Conservation (phyloP, 225 moss, liverwort and hornwort species). For the Asterella californica region DNA sequence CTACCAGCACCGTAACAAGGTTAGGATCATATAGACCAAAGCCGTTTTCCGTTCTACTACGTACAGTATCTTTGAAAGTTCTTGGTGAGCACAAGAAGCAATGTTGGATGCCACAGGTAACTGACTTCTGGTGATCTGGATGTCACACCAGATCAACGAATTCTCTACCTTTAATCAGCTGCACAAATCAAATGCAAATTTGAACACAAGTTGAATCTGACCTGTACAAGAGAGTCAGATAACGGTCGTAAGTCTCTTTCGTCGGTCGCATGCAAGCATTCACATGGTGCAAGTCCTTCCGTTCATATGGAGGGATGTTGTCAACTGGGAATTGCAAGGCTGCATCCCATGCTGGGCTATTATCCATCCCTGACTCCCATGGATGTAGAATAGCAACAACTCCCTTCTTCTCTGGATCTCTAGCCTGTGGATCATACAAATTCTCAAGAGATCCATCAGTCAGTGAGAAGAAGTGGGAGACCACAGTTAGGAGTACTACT, state of each 20-base stretch:
- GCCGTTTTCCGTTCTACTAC: background rate
- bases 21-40: background rate
- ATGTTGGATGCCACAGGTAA: background rate
- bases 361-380: slow-evolving; percentile 53
- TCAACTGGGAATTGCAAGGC: slow-evolving; percentile 37
- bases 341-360: slow-evolving; percentile 52
- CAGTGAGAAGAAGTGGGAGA: background rate
- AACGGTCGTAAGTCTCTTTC: slow-evolving; percentile 47
- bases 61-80: background rate
- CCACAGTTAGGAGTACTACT: no score
- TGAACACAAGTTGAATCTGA: background rate
- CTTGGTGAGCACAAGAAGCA: no score
- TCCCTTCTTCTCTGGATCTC: slow-evolving; percentile 45
- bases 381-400: slow-evolving; percentile 48
- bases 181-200: background rate
- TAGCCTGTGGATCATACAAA: slow-evolving; percentile 24
- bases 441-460: background rate
- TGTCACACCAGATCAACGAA: background rate
- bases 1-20: slow-evolving; percentile 13
- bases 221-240: slow-evolving; percentile 43
- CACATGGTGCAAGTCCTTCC: slow-evolving; percentile 40
- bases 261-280: slow-evolving; percentile 47
- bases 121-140: no score
- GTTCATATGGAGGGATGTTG: slow-evolving; percentile 33
- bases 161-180: background rate